Percentiles rank a stretch among this genome's conserved stretches.
phyloP scores from a whole-genome alignment of 345 rosid genomes.

The Erysimum cheiranthoides region DNA sequence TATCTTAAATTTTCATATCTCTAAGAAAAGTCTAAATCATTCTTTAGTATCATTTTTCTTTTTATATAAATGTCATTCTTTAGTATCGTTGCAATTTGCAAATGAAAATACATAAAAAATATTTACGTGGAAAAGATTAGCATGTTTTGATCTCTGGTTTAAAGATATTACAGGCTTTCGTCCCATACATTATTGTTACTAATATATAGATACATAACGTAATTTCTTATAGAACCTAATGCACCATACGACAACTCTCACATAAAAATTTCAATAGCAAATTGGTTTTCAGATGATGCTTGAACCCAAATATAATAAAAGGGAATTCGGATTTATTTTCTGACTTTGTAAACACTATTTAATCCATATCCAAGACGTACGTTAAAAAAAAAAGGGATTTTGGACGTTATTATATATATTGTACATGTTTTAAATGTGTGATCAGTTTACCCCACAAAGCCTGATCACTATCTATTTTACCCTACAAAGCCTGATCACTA shows the following conservation, averaged over 20 bases:
- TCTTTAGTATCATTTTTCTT: too few species aligned
- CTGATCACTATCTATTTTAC: slow-evolving; percentile 1
- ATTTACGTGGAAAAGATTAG: not conserved
- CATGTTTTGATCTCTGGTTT: not conserved
- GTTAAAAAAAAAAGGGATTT: not conserved
- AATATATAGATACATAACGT: not conserved
- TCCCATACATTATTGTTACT: not conserved
- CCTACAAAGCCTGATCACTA: slow-evolving; percentile 13
- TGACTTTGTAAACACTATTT: not conserved
- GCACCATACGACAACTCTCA: not conserved
- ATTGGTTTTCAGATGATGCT: slow-evolving; percentile 1
- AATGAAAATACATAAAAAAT: not conserved
- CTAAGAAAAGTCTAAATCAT: too few species aligned
- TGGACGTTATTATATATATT: not conserved
- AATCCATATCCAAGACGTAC: too few species aligned
- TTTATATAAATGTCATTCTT: too few species aligned
- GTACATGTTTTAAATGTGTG: slow-evolving; percentile 29
- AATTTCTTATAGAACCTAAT: not conserved
- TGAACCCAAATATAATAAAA: not conserved
- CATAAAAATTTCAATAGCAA: not conserved
- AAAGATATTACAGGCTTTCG: not conserved
- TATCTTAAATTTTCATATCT: not conserved
- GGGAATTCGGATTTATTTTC: not conserved
- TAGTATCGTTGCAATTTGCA: not conserved
- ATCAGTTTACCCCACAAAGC: slow-evolving; percentile 24